Evolutionary conservation across 306 rosid species (phyloP).

Genomic region (Casuarina equisetifolia): DNA sequence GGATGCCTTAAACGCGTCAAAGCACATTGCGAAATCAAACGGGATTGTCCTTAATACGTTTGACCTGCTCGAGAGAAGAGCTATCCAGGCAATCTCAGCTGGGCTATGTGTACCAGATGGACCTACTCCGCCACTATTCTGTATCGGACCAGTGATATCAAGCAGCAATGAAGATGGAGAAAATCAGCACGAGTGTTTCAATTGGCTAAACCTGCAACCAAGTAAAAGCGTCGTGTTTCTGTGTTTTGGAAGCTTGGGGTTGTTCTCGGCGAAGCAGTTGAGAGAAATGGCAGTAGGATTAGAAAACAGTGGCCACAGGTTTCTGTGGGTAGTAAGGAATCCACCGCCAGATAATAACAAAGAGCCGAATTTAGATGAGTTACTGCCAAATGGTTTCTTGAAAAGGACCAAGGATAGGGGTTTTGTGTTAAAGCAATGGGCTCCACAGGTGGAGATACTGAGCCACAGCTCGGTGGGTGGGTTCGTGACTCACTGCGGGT

Average conservation of each 20-base stretch:
- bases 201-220: conserved; percentile 60
- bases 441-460: conserved; percentile 12
- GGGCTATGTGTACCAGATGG: neutral
- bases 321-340: conserved; percentile 54
- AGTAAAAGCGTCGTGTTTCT: conserved; percentile 51
- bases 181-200: conserved; percentile 33
- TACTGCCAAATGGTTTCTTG: neutral
- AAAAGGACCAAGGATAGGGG: conserved; percentile 7
- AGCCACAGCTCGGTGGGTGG: conserved; percentile 26
- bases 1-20: neutral
- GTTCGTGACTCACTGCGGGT: conserved; percentile 44
- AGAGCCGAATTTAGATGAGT: neutral
- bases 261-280: conserved; percentile 38
- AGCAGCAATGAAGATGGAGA: neutral
- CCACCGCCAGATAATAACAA: neutral
- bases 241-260: conserved; percentile 63
- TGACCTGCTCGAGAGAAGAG: neutral
- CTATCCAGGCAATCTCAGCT: neutral
- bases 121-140: neutral
- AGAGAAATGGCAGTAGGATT: conserved; percentile 54
- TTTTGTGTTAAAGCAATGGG: conserved; percentile 2
- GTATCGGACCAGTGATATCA: neutral
- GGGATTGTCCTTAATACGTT: neutral
- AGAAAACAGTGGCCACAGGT: conserved; percentile 55
- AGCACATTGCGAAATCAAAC: neutral